Base-by-base conservation (phyloP, 495 filamentous ascomycete species). In the Immersiella caudata region DNA sequence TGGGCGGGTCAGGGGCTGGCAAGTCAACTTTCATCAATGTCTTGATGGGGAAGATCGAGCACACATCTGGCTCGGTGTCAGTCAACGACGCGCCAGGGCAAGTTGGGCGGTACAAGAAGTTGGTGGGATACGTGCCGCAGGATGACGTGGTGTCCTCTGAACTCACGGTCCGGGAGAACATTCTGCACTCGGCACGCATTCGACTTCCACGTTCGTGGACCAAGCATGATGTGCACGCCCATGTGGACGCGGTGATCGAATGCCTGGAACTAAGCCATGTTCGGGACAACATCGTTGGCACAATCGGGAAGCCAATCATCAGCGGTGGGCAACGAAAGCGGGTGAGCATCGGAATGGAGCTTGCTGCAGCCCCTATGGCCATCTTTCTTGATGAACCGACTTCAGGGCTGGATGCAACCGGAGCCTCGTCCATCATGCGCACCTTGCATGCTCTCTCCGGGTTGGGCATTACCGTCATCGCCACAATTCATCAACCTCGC, bases 361-460 rank as follows among this genome's bases (percentile, higher is more conserved):
- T 90, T 4, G 87, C 87, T 1, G 87, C 87, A 18, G 86, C 86
- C n/a, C 88, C 88, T 0, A 87, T 87, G 74, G 77, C 86, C 25
- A 82, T 90, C 35, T 90, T 90, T 72, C 78, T 89, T 65, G 88
- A 89, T 65, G 88, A 89, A 67, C 88, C 88, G 0, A 90, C 88
- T 0, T 87, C 85, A 12, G 87, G 87, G 21, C 81, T 90, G 11
- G 88, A 90, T 70, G 86, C 87, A 0, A 88, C 88, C 11, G 82
- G 84, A 40, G 88, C 88, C 12, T 86, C 82, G 22, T 86, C 84
- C 25, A 87, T 89, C 67, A 84, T 90, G 79, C 72, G 77, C 1
- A 78, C 81, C 1, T 72, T 84, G 9, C 78, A 78, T 60, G 80
- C 81, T 4, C 79, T 84, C 63, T 76, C 76, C 11, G 72, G 77